These are phyloP conservation scores for Acanthamoeba royreba DNA, from an alignment of 208 protist species.

Conservation along the genomic window DNA sequence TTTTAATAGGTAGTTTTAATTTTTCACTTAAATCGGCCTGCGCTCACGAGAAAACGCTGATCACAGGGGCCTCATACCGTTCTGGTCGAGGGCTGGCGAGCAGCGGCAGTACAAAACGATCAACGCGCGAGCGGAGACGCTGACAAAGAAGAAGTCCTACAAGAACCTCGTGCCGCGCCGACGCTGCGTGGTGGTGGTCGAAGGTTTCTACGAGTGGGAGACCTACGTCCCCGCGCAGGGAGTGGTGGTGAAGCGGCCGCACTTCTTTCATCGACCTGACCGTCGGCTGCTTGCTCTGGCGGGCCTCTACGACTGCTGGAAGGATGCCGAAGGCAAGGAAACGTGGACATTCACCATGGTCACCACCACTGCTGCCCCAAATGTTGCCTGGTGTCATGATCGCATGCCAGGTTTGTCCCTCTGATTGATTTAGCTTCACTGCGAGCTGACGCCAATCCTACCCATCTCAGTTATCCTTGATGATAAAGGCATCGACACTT, in stretches of 20 bases:
- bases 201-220: conserved; percentile 39
- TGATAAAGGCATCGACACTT: background rate
- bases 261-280: background rate
- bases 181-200: conserved; percentile 15
- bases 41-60: too few relatives aligned
- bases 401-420: conserved; percentile 33
- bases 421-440: background rate
- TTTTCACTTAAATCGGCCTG: background rate
- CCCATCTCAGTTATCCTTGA: background rate
- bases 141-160: background rate
- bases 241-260: background rate
- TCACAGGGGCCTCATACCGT: background rate
- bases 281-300: background rate
- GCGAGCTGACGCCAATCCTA: background rate
- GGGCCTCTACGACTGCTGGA: conserved; percentile 30
- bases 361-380: background rate
- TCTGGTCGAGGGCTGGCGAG: background rate
- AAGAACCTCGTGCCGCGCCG: background rate
- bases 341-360: conserved; percentile 22
- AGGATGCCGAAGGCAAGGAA: background rate
- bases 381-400: background rate
- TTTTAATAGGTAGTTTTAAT: background rate
- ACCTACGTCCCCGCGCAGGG: background rate
- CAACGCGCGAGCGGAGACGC: conserved; percentile 29
- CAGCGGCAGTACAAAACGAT: background rate